Base-by-base conservation (phyloP, 1,284 basidiomycete species). In the Malassezia sp. region DNA sequence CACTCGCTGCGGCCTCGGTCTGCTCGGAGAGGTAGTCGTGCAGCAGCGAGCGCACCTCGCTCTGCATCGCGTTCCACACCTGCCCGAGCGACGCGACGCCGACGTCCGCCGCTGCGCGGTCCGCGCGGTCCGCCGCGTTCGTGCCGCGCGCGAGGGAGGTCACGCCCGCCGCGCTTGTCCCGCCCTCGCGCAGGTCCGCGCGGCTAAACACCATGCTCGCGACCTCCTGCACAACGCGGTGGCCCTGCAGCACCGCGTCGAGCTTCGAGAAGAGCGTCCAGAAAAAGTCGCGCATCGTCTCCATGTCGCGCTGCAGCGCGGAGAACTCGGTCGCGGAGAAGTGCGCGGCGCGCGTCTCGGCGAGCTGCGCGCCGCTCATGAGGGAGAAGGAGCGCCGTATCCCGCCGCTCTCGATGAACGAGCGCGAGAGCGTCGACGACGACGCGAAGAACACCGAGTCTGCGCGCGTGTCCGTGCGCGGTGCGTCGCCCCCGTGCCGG, bases 211-310 rank as follows among this genome's bases (percentile, higher is more conserved):
- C 60, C 38, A 53, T 53, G 11, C 53, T 45, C 1, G 61, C 58
- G 1, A 97, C 85, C 70, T 97, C 93, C 63, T 84, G 89, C 1
- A 93, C 78, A 2, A 95, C 84, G 37, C 90, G 76, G 57, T 96
- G 76, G 8, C 89, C 86, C 71, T 97, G 90, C 27, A 85, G 77
- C n/a, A 96, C 84, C 17, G 93, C 93, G 61, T 90, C 83, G 42
- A 99, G 71, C 72, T 99, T 99, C 5, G 89, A 93, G 69, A 88
- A 99, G 14, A 95, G 71, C 4, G 93, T 96, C 90, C 91, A 97
- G 72, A 97, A 96, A 28, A 99, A 76, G 71, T 97, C 93, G 51
- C 77, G 78, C 61, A 70, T 65, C 38, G 60, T 65, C 46, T 70
- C 67, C 21, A 53, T 52, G 26, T 68, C 65, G 10, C 57, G 49